Evolutionary conservation across 106 monocot species (phyloP).

Genomic region (Gastrodia elata): DNA sequence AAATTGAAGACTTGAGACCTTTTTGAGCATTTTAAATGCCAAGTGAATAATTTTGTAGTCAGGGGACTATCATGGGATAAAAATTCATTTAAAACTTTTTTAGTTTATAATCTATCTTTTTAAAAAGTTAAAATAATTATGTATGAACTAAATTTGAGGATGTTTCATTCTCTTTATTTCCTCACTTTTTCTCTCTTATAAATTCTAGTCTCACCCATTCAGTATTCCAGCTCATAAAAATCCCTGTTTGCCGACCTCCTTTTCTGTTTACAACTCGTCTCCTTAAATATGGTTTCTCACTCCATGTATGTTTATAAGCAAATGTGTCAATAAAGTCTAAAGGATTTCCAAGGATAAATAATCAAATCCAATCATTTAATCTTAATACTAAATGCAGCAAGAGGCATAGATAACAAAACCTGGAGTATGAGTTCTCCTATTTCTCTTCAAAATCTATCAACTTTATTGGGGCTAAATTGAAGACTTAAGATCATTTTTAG

Average conservation of each 20-base stretch:
- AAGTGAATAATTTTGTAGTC: too few species aligned
- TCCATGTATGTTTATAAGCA: background rate
- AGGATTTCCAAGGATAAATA: background rate
- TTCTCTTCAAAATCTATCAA: conserved; percentile 64
- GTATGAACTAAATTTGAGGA: background rate
- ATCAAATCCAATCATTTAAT: background rate
- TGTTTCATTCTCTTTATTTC: background rate
- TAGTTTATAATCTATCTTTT: background rate
- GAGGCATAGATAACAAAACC: conserved; percentile 22
- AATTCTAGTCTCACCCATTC: too few species aligned
- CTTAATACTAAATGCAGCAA: background rate
- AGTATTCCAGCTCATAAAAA: background rate
- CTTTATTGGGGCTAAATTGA: too few species aligned
- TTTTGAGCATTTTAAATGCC: background rate
- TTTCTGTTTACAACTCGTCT: background rate
- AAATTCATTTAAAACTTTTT: too few species aligned
- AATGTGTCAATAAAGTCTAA: background rate
- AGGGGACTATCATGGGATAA: too few species aligned
- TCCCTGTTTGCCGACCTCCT: background rate
- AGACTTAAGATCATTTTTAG: background rate
- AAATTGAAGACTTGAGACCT: background rate
- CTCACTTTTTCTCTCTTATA: background rate
- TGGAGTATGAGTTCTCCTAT: conserved; percentile 71
- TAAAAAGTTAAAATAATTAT: background rate
- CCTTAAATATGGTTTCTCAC: background rate